Conservation (phyloP, 2,329 filamentous ascomycete genomes). For the Sarocladiaceae sp. region DNA sequence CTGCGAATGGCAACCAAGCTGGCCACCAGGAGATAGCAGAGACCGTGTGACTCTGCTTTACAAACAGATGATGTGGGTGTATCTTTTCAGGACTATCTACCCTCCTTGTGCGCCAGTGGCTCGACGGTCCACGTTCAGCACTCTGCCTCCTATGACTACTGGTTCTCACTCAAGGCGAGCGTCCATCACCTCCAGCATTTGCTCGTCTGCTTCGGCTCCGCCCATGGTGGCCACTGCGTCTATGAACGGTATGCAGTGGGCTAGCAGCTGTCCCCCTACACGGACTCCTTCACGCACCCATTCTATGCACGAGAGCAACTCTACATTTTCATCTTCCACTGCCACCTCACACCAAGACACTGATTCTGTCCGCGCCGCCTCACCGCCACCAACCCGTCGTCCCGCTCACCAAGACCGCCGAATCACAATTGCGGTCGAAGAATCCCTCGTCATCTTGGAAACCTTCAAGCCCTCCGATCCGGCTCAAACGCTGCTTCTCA, state of each 20-base stretch:
- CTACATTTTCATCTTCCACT: slow-evolving; percentile 13
- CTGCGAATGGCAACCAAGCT: slow-evolving; percentile 63
- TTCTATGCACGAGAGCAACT: slow-evolving; percentile 33
- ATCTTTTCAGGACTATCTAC: slow-evolving; percentile 55
- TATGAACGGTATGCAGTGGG: slow-evolving; percentile 15
- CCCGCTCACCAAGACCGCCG: slow-evolving; percentile 43
- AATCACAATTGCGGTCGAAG: slow-evolving; percentile 49
- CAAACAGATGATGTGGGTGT: slow-evolving; percentile 61
- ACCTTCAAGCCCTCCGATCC: slow-evolving; percentile 52
- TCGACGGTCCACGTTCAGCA: slow-evolving; percentile 25
- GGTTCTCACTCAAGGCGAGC: slow-evolving; percentile 23
- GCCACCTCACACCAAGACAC: slow-evolving; percentile 11
- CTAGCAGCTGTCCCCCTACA: slow-evolving; percentile 26
- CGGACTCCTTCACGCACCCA: slow-evolving; percentile 30
- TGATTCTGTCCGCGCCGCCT: slow-evolving; percentile 2
- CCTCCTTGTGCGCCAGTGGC: slow-evolving; percentile 35
- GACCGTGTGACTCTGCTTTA: slow-evolving; percentile 52
- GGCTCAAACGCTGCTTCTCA: slow-evolving; percentile 51
- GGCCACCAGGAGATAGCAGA: slow-evolving; percentile 51
- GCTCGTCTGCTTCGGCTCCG: slow-evolving; percentile 16
- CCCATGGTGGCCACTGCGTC: slow-evolving; percentile 11
- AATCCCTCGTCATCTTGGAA: slow-evolving; percentile 48
- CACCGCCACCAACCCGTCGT: slow-evolving; percentile 38
- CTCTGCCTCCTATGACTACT: slow-evolving; percentile 15
- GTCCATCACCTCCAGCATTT: slow-evolving; percentile 27